Base-by-base conservation (phyloP, 2,329 filamentous ascomycete genomes). In the Trichothecium sympodiale region DNA sequence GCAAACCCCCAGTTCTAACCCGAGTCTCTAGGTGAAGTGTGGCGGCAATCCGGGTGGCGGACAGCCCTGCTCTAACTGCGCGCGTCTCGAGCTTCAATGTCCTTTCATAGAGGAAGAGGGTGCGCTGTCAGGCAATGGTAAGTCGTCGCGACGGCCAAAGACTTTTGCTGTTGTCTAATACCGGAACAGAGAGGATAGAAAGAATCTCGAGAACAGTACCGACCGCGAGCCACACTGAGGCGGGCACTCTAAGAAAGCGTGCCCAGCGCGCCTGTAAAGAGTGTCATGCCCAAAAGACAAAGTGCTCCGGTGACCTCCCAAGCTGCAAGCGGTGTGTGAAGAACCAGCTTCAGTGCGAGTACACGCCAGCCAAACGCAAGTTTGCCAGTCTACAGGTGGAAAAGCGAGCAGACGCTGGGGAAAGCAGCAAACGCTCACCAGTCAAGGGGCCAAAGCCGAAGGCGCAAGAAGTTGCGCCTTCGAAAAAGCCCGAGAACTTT, bases 281-380 rank as follows among this genome's bases (percentile, higher is more conserved):
- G 35, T 64, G 61, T 23, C 60, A 63, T 41, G 38, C 51, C 3
- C 59, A 62, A 44, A 64, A 64, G 44, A 62, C 60, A 2, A 62
- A 61, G 39, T 64, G 61, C 39, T 62, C 59, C 1, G 59, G 60
- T 15, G 60, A 62, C 34, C 38, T 60, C 31, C 60, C 60, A 5
- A 47, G 46, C 18, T 64, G 61, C 41, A 53, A 55, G 41, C 48
- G 61, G 36, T 64, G 61, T 41, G 52, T 57, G 31, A 41, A 41
- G 2, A 45, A 46, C 20, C 49, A 51, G 17, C 41, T 63, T n/a
- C 33, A 36, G 13, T 64, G 61, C 47, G 60, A 62, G 41, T 64
- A 64, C 40, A 55, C 51, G 12, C 50, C 54, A 1, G 50, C 56
- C 12, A 62, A 57, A 43, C 51, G 61, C 28, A 56, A 55, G 33